Evolutionary conservation across 371 early-diverging fungal genomes (phyloP), one percentile per base, ranked within the genome.

Genomic region (Massospora cicadina): DNA sequence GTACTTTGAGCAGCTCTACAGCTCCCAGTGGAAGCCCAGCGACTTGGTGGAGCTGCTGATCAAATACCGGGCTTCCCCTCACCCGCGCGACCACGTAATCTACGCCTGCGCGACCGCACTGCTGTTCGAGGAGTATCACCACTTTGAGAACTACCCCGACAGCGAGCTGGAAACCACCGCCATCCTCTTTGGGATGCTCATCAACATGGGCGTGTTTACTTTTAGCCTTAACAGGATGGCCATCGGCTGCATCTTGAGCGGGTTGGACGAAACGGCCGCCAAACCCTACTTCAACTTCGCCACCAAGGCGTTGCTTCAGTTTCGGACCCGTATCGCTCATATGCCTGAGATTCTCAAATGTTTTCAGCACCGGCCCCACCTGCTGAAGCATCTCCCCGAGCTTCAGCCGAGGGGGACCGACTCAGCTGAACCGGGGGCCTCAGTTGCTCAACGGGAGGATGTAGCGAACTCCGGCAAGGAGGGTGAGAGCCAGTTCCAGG

Each of bases 281-380:
- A 1, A 55, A n/a, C 17, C 17, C 69, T 79, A 91, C 78, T 94
- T 87, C 71, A 81, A 77, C 54, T 98, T 98, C 80, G 97, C 92
- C 56, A 75, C 85, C 31, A 83, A 85, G 21, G 93, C 98, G 1
- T 71, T 98, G 54, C 70, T 74, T 33, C 90, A 92, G 68, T 94
- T 94, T 71, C 81, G 83, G 68, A 67, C 76, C 2, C 80, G 93
- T 1, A 79, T 95, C 24, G 76, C 81, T 24, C 93, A 95, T 72
- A 93, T 92, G 87, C 94, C 95, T 0, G 82, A 86, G 56, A 94
- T 87, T 65, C 90, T 93, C 69, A 73, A 82, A 1, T 81, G 84
- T 64, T 71, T 96, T 1, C 70, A 88, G 31, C 89, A 90, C 67
- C 87, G 89, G 25, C 77, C 86, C 0, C 82, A 86, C 27, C 73